Percentiles rank a stretch among this genome's conserved stretches.
Conservation (phyloP, 805 yeast species). For the Wickerhamiella musiphila region DNA sequence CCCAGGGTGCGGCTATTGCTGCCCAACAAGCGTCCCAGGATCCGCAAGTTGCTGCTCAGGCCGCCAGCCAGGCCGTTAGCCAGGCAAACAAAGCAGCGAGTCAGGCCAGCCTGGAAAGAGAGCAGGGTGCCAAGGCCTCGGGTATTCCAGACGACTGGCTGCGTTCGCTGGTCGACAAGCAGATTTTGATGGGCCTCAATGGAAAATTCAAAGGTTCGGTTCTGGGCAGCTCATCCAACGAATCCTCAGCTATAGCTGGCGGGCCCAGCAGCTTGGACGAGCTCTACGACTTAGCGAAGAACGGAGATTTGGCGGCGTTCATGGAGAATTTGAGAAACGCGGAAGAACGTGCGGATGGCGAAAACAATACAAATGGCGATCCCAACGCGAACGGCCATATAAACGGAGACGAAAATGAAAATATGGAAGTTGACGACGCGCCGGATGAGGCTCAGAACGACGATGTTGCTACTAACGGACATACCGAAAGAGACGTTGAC, state of each 20-base stretch:
- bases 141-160: slow-evolving; percentile 23
- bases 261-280: slow-evolving; percentile 12
- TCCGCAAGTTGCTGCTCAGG: slow-evolving; percentile 5
- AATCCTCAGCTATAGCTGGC: slow-evolving; percentile 10
- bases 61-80: not conserved
- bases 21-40: slow-evolving; percentile 12
- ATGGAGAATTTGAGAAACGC: no score
- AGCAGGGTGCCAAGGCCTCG: not conserved
- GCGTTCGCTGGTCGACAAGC: slow-evolving; percentile 17
- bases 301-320: no score
- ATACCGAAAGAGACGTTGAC: no score
- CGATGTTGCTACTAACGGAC: no score
- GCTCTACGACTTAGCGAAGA: slow-evolving; percentile 1
- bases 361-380: no score
- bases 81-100: no score
- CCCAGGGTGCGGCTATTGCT: slow-evolving; percentile 14
- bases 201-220: slow-evolving; percentile 19
- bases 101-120: not conserved
- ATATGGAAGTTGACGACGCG: slow-evolving; percentile 1
- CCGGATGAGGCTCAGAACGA: no score
- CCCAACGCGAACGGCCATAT: no score
- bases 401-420: no score
- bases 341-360: no score
- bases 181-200: slow-evolving; percentile 21
- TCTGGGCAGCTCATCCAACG: slow-evolving; percentile 8